These are phyloP conservation scores for Marasmius oreades DNA, from an alignment of 1,284 basidiomycete genomes.

Conservation along the genomic window DNA sequence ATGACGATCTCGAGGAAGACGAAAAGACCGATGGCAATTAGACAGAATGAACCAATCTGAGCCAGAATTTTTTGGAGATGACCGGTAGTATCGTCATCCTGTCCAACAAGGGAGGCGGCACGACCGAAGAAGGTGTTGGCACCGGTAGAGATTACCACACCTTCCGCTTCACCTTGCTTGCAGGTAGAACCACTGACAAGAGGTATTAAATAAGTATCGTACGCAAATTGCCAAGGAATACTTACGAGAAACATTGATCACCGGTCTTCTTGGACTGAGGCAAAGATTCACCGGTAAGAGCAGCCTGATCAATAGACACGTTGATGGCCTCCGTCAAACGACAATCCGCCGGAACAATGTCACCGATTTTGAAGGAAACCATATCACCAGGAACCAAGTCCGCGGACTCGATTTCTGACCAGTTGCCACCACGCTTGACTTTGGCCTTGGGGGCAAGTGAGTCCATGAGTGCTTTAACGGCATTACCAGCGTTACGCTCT, in stretches of 20 bases:
- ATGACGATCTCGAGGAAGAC: conserved; percentile 88
- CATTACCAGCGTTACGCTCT: conserved; percentile 95
- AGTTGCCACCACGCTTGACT: conserved; percentile 80
- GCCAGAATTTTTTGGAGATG: conserved; percentile 98
- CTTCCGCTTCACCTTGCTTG: conserved; percentile 97
- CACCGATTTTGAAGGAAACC: conserved; percentile 96
- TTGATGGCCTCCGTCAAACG: conserved; percentile 94
- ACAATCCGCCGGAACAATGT: conserved; percentile 94
- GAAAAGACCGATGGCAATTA: conserved; percentile 92
- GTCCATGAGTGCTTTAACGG: conserved; percentile 99
- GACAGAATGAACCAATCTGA: conserved; percentile 94
- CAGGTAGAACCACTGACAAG: conserved; percentile 82
- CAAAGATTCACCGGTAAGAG: conserved; percentile 93
- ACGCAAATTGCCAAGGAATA: conserved; percentile 22
- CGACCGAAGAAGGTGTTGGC: conserved; percentile 96
- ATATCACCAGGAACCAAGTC: conserved; percentile 92
- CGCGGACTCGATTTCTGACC: conserved; percentile 87
- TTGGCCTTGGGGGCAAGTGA: conserved; percentile 97
- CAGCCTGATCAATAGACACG: conserved; percentile 95
- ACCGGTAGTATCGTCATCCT: conserved; percentile 94
- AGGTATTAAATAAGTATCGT: conserved; percentile 11
- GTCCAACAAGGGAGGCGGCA: conserved; percentile 91
- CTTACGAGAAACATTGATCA: conserved; percentile 95
- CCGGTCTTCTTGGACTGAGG: conserved; percentile 88
- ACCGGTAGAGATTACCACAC: conserved; percentile 95